phyloP scores from a whole-genome alignment of 257 asterid species.

The Solanum chilense region DNA sequence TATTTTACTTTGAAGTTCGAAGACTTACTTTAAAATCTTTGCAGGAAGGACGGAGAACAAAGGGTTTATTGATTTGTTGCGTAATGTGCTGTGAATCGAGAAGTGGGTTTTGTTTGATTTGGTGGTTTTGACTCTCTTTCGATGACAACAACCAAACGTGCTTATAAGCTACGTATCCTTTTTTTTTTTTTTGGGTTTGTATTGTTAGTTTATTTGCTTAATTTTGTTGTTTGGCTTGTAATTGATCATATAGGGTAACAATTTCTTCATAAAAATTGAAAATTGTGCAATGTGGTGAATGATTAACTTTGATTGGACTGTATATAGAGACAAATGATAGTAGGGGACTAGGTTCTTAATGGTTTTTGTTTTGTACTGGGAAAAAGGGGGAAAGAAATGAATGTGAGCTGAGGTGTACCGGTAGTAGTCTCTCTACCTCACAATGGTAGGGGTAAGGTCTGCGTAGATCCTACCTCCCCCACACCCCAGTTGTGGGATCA shows the following conservation, averaged over 20 bases:
- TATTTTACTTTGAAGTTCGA: neutral
- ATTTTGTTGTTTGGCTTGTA: neutral
- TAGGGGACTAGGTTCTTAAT: neutral
- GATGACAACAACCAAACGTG: slow-evolving; percentile 87
- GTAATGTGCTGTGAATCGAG: neutral
- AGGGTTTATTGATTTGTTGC: neutral
- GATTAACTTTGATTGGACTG: neutral
- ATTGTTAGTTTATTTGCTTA: neutral
- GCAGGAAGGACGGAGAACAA: neutral
- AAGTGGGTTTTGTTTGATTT: neutral
- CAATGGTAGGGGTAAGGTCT: neutral
- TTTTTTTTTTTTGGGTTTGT: neutral
- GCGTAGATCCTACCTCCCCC: neutral
- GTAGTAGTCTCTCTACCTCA: neutral
- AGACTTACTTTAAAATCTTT: neutral
- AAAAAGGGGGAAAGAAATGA: neutral
- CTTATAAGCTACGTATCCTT: slow-evolving; percentile 98
- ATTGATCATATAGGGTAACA: neutral
- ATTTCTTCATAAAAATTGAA: neutral
- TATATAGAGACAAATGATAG: neutral
- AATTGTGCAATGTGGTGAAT: neutral
- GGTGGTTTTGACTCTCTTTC: neutral
- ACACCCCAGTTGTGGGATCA: neutral
- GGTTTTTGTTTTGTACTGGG: neutral
- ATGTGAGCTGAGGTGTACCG: neutral